Base-by-base conservation (phyloP, 2,329 filamentous ascomycete genomes). In the Colletotrichum eremochloae region DNA sequence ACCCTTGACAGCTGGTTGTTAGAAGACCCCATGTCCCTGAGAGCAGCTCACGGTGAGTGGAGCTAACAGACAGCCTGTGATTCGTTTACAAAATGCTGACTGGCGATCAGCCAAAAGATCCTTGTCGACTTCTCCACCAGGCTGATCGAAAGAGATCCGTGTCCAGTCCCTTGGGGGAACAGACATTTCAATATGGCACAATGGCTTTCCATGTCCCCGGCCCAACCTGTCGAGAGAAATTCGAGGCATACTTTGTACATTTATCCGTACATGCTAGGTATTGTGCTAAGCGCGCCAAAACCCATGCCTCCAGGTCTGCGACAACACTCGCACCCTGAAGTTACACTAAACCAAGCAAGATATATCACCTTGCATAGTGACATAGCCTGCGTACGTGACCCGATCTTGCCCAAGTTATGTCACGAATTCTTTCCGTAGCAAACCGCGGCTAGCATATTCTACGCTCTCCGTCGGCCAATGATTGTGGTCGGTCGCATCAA, bases 101-200 rank as follows among this genome's bases (percentile, higher is more conserved):
- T 38, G 64, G 50, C 68, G 64, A 71, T 71, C 68, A 38, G 44
- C 60, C 9, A 63, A 56, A 60, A 31, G 11, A 68, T 55, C 68
- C 64, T 58, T 71, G 57, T 56, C 31, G 2, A 44, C 29, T 63
- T n/a, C 33, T 3, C 52, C 46, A 57, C 31, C 44, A 57, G 31
- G 31, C 24, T 46, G 24, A n/a, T 56, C 29, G 40, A 60, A 9
- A 46, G 8, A 60, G 61, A 63, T 38, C 18, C 36, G 8, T 40
- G 46, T 24, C 38, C 36, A 24, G 33, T 24, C 36, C 36, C 31
- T 62, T 8, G 48, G n/a, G 46, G 50, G 46, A 9, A 53, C 42
- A 53, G 38, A 46, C 38, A 42, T 46, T 2, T 46, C 40, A 15
- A 15, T 15, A 15, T 14, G 11, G 24, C 15, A 63, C 36, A 15